A percentile compares a stretch with the other conserved stretches of the same genome.
Conservation (phyloP, 2,329 filamentous ascomycete species). For the Pyrenophora graminea region DNA sequence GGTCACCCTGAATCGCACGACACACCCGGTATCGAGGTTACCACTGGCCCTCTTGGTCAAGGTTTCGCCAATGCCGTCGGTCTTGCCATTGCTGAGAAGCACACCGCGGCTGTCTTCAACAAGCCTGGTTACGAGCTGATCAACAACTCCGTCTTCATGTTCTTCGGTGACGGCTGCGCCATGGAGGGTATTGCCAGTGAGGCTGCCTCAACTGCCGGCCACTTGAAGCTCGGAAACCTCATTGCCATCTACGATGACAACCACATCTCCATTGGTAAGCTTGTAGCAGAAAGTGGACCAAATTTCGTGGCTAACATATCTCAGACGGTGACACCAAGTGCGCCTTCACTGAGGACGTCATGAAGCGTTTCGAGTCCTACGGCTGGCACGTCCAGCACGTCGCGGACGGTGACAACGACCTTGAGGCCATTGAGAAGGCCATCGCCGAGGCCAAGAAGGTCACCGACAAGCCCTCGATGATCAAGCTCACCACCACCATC, state of each 20-base stretch:
- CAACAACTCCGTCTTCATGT: constrained; percentile 96
- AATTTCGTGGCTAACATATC: constrained; percentile 17
- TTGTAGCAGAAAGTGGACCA: neutral
- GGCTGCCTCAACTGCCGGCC: constrained; percentile 88
- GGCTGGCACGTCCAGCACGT: constrained; percentile 92
- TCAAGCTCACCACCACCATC: constrained; percentile 97
- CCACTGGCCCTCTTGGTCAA: constrained; percentile 95
- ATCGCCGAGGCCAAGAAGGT: constrained; percentile 83
- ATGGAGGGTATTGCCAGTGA: constrained; percentile 98
- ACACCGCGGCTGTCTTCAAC: constrained; percentile 92
- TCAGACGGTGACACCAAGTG: constrained; percentile 91
- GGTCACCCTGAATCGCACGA: constrained; percentile 97
- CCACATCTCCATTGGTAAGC: constrained; percentile 80
- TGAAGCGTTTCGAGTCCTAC: constrained; percentile 93
- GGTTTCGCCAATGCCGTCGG: constrained; percentile 97
- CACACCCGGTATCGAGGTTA: constrained; percentile 96
- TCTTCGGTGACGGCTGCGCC: constrained; percentile 97
- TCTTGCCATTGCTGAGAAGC: constrained; percentile 93
- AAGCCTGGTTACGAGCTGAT: constrained; percentile 89
- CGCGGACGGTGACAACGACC: constrained; percentile 84
- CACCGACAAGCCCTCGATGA: constrained; percentile 95
- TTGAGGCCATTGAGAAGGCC: constrained; percentile 84
- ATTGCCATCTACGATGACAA: constrained; percentile 99
- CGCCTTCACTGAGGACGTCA: constrained; percentile 95
- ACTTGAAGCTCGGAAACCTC: constrained; percentile 96